Evolutionary conservation across 495 filamentous ascomycete genomes (phyloP), one percentile per base, ranked within the genome.

Genomic region (Hyaloscypha variabilis): DNA sequence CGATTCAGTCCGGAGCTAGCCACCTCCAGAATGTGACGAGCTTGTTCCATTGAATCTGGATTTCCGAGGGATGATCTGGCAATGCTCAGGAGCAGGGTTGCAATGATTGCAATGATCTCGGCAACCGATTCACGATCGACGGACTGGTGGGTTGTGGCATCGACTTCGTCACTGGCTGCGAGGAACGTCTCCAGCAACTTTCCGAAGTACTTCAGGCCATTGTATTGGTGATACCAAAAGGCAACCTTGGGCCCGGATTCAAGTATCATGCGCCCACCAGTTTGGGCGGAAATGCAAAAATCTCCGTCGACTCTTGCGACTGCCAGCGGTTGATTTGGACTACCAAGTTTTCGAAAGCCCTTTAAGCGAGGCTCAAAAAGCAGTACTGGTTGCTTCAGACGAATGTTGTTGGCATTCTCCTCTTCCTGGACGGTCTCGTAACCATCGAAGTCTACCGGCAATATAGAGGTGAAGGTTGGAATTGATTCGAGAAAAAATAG

Each of bases 371-470:
- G 74, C 72, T 70, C 91, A 83, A 29, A 92, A 74, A 52, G 82
- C 76, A 39, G 89, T 72, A 69, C 83, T 79, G 39, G 71, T 66
- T 64, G 74, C 0, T 71, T 76, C 3, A 92, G 77, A 51, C 77
- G 72, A 64, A 92, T 84, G 13, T 76, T 83, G 68, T 93, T 92
- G 36, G 83, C 84, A 69, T 95, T 92, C 54, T 96, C 92, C 67
- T 97, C 92, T 72, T 97, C 93, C 46, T 87, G 85, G 29, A 89
- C 85, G 4, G 90, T 86, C 63, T 88, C 82, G 70, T 96, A 97
- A 11, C 83, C 87, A 29, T 75, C 77, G 70, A 90, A 96, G 53
- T 79, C 74, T 0, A 80, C 71, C 31, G 91, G 87, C 14, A 96
- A 75, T 19, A 82, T 77, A 61, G 93, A 85, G 11, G 94, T 97